Evolutionary conservation across 148 eudicot genomes (phyloP).

Genomic region (Nyssa sinensis): DNA sequence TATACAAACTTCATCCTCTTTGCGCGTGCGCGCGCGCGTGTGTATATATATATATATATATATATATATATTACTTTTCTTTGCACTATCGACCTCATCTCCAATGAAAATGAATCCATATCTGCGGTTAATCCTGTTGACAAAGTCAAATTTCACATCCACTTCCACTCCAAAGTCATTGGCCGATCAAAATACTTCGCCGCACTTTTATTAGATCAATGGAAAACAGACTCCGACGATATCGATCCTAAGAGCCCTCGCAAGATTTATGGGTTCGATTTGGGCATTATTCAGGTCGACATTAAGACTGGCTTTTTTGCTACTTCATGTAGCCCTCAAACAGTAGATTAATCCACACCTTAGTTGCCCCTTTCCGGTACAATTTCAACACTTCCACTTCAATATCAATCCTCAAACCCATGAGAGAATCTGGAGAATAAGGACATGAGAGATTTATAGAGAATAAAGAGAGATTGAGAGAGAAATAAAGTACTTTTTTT

Average conservation of each 20-base stretch:
- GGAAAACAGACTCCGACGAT: conserved; percentile 37
- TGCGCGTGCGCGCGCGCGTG: too few relatives aligned
- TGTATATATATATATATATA: too few relatives aligned
- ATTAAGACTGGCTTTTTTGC: conserved; percentile 35
- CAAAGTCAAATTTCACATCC: conserved; percentile 41
- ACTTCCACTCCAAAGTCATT: conserved; percentile 64
- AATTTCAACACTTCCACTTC: too few relatives aligned
- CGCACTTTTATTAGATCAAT: conserved; percentile 72
- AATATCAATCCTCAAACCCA: too few relatives aligned
- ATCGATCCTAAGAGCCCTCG: conserved; percentile 8
- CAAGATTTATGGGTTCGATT: conserved; percentile 26
- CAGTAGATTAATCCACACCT: too few relatives aligned
- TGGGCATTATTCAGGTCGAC: conserved; percentile 37
- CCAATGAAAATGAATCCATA: conserved; percentile 29
- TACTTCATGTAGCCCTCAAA: conserved; percentile 68
- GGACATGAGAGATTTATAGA: too few relatives aligned
- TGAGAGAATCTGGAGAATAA: too few relatives aligned
- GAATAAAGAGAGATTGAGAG: too few relatives aligned
- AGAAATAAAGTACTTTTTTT: too few relatives aligned
- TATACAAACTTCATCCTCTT: too few relatives aligned
- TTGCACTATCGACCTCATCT: conserved; percentile 18
- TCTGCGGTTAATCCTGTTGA: conserved; percentile 24
- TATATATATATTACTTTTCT: too few relatives aligned
- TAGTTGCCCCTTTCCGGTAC: too few relatives aligned
- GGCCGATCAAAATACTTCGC: conserved; percentile 66